Percentiles rank a stretch among this genome's conserved stretches.
Conservation (phyloP, 495 filamentous ascomycete genomes). For the Hyaloscypha variabilis region DNA sequence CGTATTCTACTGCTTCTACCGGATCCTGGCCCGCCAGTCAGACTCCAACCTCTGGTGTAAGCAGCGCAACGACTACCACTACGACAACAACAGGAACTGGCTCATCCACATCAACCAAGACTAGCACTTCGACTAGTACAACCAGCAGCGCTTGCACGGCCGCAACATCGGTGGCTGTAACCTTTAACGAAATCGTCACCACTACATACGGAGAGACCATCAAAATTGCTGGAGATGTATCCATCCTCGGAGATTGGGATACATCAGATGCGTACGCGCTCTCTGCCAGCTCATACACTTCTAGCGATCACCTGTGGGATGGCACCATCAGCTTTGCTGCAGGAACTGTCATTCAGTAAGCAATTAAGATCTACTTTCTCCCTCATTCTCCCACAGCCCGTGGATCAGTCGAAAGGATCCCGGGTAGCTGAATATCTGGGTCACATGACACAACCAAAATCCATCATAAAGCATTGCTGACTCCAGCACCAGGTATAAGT, state of each 20-base stretch:
- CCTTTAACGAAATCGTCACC: slow-evolving; percentile 44
- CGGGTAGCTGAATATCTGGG: too few relatives aligned
- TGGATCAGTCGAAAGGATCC: too few relatives aligned
- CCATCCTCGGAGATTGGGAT: slow-evolving; percentile 33
- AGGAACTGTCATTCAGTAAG: slow-evolving; percentile 54
- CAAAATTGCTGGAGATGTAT: slow-evolving; percentile 38
- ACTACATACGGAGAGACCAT: slow-evolving; percentile 52
- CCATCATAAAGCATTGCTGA: neutral
- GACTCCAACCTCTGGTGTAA: slow-evolving; percentile 42
- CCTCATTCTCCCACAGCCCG: neutral
- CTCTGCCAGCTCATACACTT: slow-evolving; percentile 31
- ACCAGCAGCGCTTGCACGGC: slow-evolving; percentile 39
- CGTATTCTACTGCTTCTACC: slow-evolving; percentile 58
- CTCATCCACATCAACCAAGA: slow-evolving; percentile 35
- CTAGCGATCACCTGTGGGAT: slow-evolving; percentile 36
- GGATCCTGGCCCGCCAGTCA: slow-evolving; percentile 58
- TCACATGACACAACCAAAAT: neutral
- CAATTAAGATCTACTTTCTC: neutral
- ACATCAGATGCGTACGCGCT: slow-evolving; percentile 30
- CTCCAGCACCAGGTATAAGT: slow-evolving; percentile 52
- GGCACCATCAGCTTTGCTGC: slow-evolving; percentile 34
- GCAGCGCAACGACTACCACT: slow-evolving; percentile 48
- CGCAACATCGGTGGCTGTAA: slow-evolving; percentile 39
- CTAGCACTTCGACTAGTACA: slow-evolving; percentile 51
- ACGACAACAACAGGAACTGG: slow-evolving; percentile 38